These are phyloP conservation scores for Ulota crispa DNA, from an alignment of 225 moss, liverwort and hornwort genomes.

Conservation along the genomic window DNA sequence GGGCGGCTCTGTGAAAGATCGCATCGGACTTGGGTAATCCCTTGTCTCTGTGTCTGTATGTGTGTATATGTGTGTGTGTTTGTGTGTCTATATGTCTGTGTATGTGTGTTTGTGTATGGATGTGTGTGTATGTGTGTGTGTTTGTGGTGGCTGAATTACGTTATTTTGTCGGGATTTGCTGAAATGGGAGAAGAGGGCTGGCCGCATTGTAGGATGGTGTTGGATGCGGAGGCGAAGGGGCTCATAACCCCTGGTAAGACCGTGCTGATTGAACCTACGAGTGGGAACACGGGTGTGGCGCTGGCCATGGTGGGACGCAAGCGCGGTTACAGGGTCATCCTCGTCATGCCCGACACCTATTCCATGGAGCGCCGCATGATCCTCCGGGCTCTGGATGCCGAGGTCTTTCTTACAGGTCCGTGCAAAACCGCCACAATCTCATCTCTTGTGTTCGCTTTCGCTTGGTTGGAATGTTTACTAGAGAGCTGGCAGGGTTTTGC, in stretches of 20 bases:
- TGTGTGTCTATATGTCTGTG: background rate
- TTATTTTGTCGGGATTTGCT: background rate
- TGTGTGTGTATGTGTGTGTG: too few relatives aligned
- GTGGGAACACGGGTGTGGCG: slow-evolving; percentile 82
- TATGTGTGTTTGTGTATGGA: background rate
- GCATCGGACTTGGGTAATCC: slow-evolving; percentile 71
- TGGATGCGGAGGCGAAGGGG: slow-evolving; percentile 81
- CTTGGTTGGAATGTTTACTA: background rate
- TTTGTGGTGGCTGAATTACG: too few relatives aligned
- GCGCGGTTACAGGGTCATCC: slow-evolving; percentile 69
- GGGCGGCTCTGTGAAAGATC: slow-evolving; percentile 87
- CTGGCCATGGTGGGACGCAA: slow-evolving; percentile 63
- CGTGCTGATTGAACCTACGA: slow-evolving; percentile 71
- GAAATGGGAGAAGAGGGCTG: background rate
- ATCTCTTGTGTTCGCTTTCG: background rate
- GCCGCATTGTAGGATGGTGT: slow-evolving; percentile 54
- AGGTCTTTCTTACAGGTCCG: slow-evolving; percentile 61
- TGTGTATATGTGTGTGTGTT: background rate
- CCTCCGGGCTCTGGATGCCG: slow-evolving; percentile 73
- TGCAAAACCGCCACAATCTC: too few relatives aligned
- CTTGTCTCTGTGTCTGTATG: background rate
- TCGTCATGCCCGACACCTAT: slow-evolving; percentile 66
- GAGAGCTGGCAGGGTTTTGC: too few relatives aligned
- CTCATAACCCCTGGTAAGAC: slow-evolving; percentile 75
- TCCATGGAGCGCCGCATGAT: slow-evolving; percentile 88